Conservation (phyloP, 179 eudicot genomes). For the Camellia oleifera region DNA sequence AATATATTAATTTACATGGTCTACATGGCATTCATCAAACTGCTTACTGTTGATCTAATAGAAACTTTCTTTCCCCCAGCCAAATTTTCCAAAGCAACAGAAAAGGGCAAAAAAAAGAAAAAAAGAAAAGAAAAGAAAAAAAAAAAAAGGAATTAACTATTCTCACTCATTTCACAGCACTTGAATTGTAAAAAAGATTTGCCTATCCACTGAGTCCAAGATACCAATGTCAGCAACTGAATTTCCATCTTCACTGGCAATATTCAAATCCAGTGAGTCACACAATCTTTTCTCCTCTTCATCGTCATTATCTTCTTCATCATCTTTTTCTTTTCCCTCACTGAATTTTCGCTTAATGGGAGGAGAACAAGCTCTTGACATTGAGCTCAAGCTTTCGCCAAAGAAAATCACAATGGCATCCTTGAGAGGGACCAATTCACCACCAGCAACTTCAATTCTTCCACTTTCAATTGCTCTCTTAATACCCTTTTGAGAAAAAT, state of each 20-base stretch:
- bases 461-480: slow-evolving; percentile 54
- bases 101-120: not conserved
- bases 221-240: slow-evolving; percentile 36
- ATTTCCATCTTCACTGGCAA: slow-evolving; percentile 22
- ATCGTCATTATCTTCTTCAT: slow-evolving; percentile 8
- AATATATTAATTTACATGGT: not conserved
- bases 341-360: slow-evolving; percentile 29
- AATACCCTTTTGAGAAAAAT: slow-evolving; percentile 37
- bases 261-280: slow-evolving; percentile 56
- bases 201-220: slow-evolving; percentile 56
- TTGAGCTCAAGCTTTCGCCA: slow-evolving; percentile 43
- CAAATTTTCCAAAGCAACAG: not conserved
- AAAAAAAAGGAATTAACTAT: not conserved
- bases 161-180: slow-evolving; percentile 30
- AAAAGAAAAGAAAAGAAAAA: not conserved
- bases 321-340: slow-evolving; percentile 18
- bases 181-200: slow-evolving; percentile 46
- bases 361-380: slow-evolving; percentile 57
- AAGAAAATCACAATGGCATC: slow-evolving; percentile 61
- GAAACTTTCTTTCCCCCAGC: slow-evolving; percentile 16
- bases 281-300: slow-evolving; percentile 23
- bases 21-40: slow-evolving; percentile 13
- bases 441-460: slow-evolving; percentile 20
- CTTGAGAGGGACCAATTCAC: slow-evolving; percentile 37
- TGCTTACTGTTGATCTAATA: slow-evolving; percentile 4